These are phyloP conservation scores for Fusarium sp. DNA, from an alignment of 2,329 filamentous ascomycete species.

Conservation along the genomic window DNA sequence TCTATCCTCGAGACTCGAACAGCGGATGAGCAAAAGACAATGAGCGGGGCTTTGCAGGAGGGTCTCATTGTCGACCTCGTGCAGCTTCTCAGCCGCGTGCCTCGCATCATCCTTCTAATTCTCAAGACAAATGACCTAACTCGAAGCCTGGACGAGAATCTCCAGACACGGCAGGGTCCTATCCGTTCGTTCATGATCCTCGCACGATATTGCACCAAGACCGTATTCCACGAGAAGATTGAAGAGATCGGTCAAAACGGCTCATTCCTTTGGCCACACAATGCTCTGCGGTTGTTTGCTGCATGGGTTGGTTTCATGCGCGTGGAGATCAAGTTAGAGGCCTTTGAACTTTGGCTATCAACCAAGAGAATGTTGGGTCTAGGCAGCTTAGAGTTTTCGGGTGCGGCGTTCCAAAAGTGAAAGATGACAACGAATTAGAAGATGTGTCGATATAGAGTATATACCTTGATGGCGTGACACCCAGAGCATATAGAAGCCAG, in stretches of 20 bases:
- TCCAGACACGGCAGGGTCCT: constrained; percentile 77
- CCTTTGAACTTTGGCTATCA: constrained; percentile 70
- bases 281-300: constrained; percentile 62
- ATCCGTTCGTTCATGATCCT: constrained; percentile 75
- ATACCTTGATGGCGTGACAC: constrained; percentile 13
- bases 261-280: constrained; percentile 68
- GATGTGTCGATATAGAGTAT: constrained; percentile 38
- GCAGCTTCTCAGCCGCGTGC: constrained; percentile 86
- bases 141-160: constrained; percentile 89
- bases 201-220: constrained; percentile 73
- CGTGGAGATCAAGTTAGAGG: constrained; percentile 71
- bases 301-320: constrained; percentile 69
- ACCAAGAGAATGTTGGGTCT: constrained; percentile 60
- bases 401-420: constrained; percentile 35
- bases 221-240: constrained; percentile 72
- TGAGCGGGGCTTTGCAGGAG: constrained; percentile 84
- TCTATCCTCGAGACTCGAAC: constrained; percentile 70
- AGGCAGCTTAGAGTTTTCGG: constrained; percentile 43
- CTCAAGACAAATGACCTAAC: constrained; percentile 98
- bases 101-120: constrained; percentile 91
- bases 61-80: constrained; percentile 90
- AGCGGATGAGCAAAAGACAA: constrained; percentile 83
- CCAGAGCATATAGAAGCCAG: constrained; percentile 13
- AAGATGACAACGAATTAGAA: constrained; percentile 28
- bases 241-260: constrained; percentile 65